Conservation (phyloP, 352 stramenopile genomes). For the Pythium apleroticum region DNA sequence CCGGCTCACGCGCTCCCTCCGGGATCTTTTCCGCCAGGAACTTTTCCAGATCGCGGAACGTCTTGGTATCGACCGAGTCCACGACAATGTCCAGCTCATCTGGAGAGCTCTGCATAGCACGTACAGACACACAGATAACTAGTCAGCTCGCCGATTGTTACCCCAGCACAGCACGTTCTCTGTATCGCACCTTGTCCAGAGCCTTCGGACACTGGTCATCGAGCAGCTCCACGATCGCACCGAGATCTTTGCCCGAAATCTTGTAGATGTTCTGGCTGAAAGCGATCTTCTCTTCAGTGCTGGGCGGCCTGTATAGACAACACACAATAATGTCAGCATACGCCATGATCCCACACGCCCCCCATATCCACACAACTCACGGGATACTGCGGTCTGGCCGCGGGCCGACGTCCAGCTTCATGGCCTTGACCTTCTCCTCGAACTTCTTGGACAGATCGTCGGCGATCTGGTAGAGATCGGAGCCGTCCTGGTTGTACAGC, state of each 20-base stretch:
- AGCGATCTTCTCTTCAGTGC: constrained; percentile 77
- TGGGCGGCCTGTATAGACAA: constrained; percentile 50
- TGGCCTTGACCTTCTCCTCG: constrained; percentile 80
- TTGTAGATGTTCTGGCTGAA: constrained; percentile 92
- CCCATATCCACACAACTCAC: constrained; percentile 32
- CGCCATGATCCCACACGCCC: neutral
- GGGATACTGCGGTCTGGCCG: constrained; percentile 68
- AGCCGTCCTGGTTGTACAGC: constrained; percentile 89
- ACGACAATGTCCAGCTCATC: constrained; percentile 90
- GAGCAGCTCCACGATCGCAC: constrained; percentile 74
- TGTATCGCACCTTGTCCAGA: constrained; percentile 75
- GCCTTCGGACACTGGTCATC: constrained; percentile 85
- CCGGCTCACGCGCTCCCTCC: constrained; percentile 58
- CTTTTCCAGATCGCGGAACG: constrained; percentile 84
- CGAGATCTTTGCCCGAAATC: constrained; percentile 68
- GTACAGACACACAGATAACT: neutral
- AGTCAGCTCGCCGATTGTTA: too few relatives aligned
- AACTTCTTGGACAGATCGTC: constrained; percentile 88
- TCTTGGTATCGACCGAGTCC: constrained; percentile 87
- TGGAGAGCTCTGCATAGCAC: constrained; percentile 50
- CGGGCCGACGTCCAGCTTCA: constrained; percentile 79
- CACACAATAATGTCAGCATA: neutral
- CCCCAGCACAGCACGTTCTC: too few relatives aligned
- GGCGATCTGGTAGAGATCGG: constrained; percentile 83
- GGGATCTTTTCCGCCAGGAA: constrained; percentile 77